Base-by-base conservation (phyloP, 331 rosid genomes). In the Ulmus americana region DNA sequence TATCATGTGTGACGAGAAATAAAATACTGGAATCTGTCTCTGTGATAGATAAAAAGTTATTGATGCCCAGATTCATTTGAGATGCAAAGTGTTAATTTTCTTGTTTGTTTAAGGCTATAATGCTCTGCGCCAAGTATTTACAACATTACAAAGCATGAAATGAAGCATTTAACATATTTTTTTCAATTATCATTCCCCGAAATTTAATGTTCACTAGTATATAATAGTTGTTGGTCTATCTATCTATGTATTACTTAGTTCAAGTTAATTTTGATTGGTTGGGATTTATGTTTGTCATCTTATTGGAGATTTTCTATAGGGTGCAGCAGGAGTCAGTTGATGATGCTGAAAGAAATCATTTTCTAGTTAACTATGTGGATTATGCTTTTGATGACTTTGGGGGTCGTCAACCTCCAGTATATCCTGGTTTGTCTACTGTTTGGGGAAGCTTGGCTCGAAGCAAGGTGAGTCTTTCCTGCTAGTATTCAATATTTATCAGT, bases 381-480 rank as follows among this genome's bases (percentile, higher is more conserved):
- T 82, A 81, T 80, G 95, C 95, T 48, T 94, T 94, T 72, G 98
- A 94, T 85, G 98, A 94, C 82, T 94, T 94, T 74, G 98, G 97
- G 58, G 98, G 98, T 68, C 95, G 91, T 16, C 98, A 94, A 78
- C 95, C 97, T 39, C 98, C 98, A 0, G 98, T 94, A 40, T 94
- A 94, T 73, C 98, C 98, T 64, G 98, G 98, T 56, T 77, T 94
- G 63, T 85, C 98, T 61, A 94, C 98, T 70, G 98, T 94, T 42
- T 94, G 98, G 98, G 98, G 98, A 79, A 94, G 98, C 80, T 79
- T 94, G 90, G 98, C 98, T 43, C 94, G 98, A 59, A 94, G 98
- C 69, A 94, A 94, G 95, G 98, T 87, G 77, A 11, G 45, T 42
- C 22, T 66, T 14, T 64, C 55, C 15, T 56, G 13, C 22, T 59